phyloP scores from a whole-genome alignment of 2,329 filamentous ascomycete species.

The Tolypocladium sp. region DNA sequence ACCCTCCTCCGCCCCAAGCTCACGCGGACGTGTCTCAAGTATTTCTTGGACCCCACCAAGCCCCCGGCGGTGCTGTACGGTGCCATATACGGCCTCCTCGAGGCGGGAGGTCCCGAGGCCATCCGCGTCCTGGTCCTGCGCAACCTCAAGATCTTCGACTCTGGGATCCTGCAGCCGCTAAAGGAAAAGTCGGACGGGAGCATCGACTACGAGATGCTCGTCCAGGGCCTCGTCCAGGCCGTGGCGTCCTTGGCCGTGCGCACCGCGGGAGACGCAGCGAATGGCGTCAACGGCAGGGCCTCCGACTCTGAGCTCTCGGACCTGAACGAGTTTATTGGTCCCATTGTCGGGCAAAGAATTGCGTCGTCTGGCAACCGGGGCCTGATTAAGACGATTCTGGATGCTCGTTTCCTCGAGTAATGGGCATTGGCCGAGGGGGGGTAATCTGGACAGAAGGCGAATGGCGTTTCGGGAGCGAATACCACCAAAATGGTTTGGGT shows the following conservation, averaged over 20 bases:
- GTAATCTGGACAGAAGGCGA: conserved; percentile 7
- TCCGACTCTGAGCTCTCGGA: conserved; percentile 30
- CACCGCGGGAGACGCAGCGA: conserved; percentile 18
- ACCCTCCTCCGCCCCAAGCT: conserved; percentile 79
- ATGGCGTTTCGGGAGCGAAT: conserved; percentile 14
- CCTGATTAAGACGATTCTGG: conserved; percentile 42
- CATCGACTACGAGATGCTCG: conserved; percentile 46
- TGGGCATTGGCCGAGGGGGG: background rate
- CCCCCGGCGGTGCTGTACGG: conserved; percentile 82
- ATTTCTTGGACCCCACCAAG: conserved; percentile 79
- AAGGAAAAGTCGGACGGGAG: conserved; percentile 39
- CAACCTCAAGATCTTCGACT: conserved; percentile 46
- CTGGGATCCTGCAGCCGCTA: conserved; percentile 42
- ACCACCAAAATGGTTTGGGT: background rate
- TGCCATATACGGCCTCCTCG: conserved; percentile 69
- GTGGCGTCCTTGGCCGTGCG: conserved; percentile 33
- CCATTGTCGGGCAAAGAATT: conserved; percentile 42
- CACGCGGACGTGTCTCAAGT: conserved; percentile 85
- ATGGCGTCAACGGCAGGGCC: conserved; percentile 29
- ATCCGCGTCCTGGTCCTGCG: conserved; percentile 47
- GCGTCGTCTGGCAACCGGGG: conserved; percentile 33
- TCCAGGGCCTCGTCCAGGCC: conserved; percentile 46
- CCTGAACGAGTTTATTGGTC: conserved; percentile 45
- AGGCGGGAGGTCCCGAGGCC: conserved; percentile 60
- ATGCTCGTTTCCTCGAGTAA: conserved; percentile 41